phyloP scores from a whole-genome alignment of 768 basidiomycete genomes.

The Symmetrospora coprosmae region DNA sequence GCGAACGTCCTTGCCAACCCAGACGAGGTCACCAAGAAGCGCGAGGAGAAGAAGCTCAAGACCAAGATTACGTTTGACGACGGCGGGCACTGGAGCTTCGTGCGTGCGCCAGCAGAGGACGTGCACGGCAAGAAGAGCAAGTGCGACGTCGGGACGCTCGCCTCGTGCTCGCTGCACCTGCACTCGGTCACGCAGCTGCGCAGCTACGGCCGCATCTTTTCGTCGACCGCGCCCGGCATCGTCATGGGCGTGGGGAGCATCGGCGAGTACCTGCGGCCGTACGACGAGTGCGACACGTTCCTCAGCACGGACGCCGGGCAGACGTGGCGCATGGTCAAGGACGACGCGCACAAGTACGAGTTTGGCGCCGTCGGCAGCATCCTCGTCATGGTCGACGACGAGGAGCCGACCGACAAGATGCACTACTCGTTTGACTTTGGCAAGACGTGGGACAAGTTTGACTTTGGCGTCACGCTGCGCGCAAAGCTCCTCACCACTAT shows the following conservation, averaged over 20 bases:
- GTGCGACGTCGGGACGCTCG: constrained; percentile 45
- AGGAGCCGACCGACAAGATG: constrained; percentile 54
- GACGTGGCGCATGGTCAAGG: constrained; percentile 62
- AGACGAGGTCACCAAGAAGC: constrained; percentile 61
- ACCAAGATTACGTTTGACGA: constrained; percentile 83
- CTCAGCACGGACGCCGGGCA: constrained; percentile 77
- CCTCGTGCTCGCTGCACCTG: constrained; percentile 64
- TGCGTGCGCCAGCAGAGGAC: constrained; percentile 52
- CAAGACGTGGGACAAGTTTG: constrained; percentile 57
- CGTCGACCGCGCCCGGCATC: constrained; percentile 82
- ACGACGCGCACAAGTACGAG: constrained; percentile 80
- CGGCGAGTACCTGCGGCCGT: constrained; percentile 52
- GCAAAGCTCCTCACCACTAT: constrained; percentile 70
- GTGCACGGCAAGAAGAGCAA: constrained; percentile 48
- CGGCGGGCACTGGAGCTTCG: constrained; percentile 60
- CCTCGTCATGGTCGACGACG: constrained; percentile 66
- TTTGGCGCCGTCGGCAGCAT: constrained; percentile 84
- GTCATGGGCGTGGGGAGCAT: constrained; percentile 94
- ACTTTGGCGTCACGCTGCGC: constrained; percentile 56
- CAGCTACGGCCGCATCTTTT: constrained; percentile 87
- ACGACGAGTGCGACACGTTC: constrained; percentile 85
- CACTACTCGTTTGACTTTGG: constrained; percentile 74
- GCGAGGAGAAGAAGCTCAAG: constrained; percentile 56
- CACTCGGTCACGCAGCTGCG: constrained; percentile 85
- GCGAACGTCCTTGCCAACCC: constrained; percentile 76